phyloP scores from a whole-genome alignment of 2,329 filamentous ascomycete species.

The Aspergillus bombycis region DNA sequence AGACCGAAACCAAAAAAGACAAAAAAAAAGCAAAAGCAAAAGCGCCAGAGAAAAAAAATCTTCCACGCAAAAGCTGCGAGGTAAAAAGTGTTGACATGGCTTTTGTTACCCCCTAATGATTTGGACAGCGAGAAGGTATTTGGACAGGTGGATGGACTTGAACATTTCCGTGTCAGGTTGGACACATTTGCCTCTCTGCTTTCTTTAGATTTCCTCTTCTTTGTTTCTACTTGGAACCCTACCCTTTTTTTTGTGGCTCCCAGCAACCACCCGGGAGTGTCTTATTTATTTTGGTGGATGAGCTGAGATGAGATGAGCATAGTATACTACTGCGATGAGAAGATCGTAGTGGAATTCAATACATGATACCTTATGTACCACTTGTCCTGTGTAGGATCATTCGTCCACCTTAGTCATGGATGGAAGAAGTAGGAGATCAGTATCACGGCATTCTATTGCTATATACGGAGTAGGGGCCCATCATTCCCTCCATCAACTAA shows the following conservation, averaged over 20 bases:
- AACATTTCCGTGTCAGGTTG: constrained; percentile 11
- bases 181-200: not conserved
- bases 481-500: not conserved
- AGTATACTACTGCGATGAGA: not conserved
- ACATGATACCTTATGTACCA: not conserved
- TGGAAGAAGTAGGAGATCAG: not conserved
- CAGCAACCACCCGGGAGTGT: not conserved
- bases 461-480: not conserved
- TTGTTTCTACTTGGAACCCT: constrained; percentile 6
- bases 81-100: constrained; percentile 1
- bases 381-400: not conserved
- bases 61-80: constrained; percentile 17
- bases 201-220: constrained; percentile 5
- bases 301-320: constrained; percentile 4
- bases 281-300: constrained; percentile 1
- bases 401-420: not conserved
- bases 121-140: constrained; percentile 16
- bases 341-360: not conserved
- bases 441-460: not conserved
- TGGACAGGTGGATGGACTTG: constrained; percentile 19
- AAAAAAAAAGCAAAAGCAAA: constrained; percentile 13
- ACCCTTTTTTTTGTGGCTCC: not conserved
- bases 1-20: constrained; percentile 11
- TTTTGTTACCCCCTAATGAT: constrained; percentile 20
- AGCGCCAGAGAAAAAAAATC: constrained; percentile 11